A percentile compares a stretch with the other conserved stretches of the same genome.
Evolutionary conservation across 345 rosid genomes (phyloP).

Genomic region (Syzygium oleosum): DNA sequence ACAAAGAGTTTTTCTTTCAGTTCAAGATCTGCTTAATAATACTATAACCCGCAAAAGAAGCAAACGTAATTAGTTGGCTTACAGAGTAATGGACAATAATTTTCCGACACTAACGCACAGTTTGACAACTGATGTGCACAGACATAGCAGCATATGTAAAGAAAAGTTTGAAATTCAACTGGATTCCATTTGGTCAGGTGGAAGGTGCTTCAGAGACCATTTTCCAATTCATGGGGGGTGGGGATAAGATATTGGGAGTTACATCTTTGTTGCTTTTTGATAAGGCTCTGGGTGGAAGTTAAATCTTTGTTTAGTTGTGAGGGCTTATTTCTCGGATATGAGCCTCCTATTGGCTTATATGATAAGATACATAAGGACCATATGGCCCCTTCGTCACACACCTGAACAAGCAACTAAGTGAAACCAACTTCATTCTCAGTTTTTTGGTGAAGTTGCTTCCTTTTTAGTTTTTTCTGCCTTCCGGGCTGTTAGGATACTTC

Average conservation of each 20-base stretch:
- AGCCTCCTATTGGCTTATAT: background rate
- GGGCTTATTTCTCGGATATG: background rate
- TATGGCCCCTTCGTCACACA: background rate
- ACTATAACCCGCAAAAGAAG: background rate
- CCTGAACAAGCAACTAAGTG: background rate
- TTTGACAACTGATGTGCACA: background rate
- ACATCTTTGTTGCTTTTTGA: background rate
- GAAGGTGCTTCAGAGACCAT: background rate
- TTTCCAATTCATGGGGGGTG: background rate
- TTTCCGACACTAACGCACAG: background rate
- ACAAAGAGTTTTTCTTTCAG: background rate
- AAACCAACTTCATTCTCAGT: background rate
- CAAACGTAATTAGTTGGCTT: background rate
- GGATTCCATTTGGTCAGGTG: background rate
- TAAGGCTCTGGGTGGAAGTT: background rate
- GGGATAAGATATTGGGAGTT: background rate
- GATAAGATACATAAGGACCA: background rate
- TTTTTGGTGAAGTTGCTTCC: background rate
- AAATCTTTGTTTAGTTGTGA: background rate
- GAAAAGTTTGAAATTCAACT: background rate
- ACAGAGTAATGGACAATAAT: background rate
- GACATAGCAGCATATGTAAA: background rate
- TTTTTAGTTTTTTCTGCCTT: background rate
- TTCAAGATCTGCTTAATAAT: background rate
- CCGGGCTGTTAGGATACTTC: background rate